A percentile compares a stretch with the other conserved stretches of the same genome.
Evolutionary conservation across 139 green algal genomes (phyloP).

Genomic region (Parachlorella kessleri): DNA sequence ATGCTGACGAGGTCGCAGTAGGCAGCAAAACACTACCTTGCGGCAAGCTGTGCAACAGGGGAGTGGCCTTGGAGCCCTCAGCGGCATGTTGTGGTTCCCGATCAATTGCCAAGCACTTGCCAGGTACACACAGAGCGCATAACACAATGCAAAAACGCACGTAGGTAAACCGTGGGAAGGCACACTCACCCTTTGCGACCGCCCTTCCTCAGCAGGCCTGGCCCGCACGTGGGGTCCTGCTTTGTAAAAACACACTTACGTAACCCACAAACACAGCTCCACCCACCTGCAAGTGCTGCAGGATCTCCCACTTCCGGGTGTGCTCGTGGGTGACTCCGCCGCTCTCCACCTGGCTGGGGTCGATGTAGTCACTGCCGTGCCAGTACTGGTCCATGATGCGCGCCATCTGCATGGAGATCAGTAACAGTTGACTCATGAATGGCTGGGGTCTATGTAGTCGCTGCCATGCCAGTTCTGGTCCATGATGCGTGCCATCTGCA

Average conservation of each 20-base stretch:
- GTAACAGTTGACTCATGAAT: too few relatives aligned
- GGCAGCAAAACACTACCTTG: too few relatives aligned
- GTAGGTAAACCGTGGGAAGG: too few relatives aligned
- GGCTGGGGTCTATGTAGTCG: slow-evolving; percentile 50
- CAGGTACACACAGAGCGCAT: too few relatives aligned
- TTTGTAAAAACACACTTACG: background rate
- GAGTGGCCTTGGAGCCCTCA: too few relatives aligned
- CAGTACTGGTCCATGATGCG: slow-evolving; percentile 68
- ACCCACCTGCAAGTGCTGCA: slow-evolving; percentile 69
- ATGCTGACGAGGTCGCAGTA: too few relatives aligned
- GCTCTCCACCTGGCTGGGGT: slow-evolving; percentile 49
- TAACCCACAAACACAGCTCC: background rate
- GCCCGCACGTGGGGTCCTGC: background rate
- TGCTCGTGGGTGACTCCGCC: slow-evolving; percentile 65
- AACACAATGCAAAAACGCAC: too few relatives aligned
- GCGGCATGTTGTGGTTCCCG: too few relatives aligned
- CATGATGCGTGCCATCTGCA: slow-evolving; percentile 70
- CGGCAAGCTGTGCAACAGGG: too few relatives aligned
- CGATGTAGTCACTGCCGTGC: slow-evolving; percentile 51
- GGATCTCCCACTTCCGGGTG: slow-evolving; percentile 73
- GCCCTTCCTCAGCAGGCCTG: too few relatives aligned
- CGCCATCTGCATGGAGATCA: slow-evolving; percentile 66
- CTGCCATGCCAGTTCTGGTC: slow-evolving; percentile 53
- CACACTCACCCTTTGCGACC: too few relatives aligned
- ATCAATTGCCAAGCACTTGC: too few relatives aligned